Percentiles rank a stretch among this genome's conserved stretches.
Conservation (phyloP, 2,329 filamentous ascomycete genomes). For the Fusarium sp. region DNA sequence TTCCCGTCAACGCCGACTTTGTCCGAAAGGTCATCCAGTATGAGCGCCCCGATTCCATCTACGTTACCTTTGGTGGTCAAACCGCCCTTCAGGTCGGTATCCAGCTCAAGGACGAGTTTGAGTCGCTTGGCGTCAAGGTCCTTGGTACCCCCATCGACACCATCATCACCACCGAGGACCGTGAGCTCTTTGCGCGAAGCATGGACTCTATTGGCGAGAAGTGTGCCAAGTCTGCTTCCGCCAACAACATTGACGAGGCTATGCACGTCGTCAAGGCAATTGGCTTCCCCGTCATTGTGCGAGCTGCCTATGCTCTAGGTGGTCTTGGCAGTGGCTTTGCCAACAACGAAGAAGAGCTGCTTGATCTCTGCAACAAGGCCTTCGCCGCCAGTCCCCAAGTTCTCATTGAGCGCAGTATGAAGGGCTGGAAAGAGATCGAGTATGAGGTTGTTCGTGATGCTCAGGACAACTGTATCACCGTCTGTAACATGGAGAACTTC, state of each 20-base stretch:
- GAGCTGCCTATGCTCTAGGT: conserved; percentile 94
- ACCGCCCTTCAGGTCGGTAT: conserved; percentile 97
- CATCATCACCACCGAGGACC: conserved; percentile 98
- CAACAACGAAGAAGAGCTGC: conserved; percentile 82
- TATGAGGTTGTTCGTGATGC: conserved; percentile 98
- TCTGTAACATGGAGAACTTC: conserved; percentile 99
- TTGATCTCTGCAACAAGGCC: conserved; percentile 92
- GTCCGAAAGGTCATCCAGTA: conserved; percentile 97
- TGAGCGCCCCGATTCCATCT: conserved; percentile 95
- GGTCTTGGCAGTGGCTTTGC: conserved; percentile 96
- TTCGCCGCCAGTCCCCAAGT: conserved; percentile 96
- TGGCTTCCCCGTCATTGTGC: conserved; percentile 95
- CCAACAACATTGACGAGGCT: conserved; percentile 87
- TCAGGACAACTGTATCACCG: conserved; percentile 97
- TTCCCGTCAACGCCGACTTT: conserved; percentile 96
- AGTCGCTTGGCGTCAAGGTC: conserved; percentile 89
- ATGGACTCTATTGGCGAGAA: conserved; percentile 99
- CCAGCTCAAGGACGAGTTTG: conserved; percentile 96
- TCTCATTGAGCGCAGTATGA: conserved; percentile 97
- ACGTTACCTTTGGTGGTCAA: conserved; percentile 97
- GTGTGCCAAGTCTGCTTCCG: conserved; percentile 96
- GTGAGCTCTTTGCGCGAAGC: conserved; percentile 95
- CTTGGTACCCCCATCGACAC: conserved; percentile 97
- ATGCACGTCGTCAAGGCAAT: conserved; percentile 89
- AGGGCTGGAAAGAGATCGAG: conserved; percentile 99